Conservation (phyloP, 1,284 basidiomycete species). For the Leccinum pachyderme region DNA sequence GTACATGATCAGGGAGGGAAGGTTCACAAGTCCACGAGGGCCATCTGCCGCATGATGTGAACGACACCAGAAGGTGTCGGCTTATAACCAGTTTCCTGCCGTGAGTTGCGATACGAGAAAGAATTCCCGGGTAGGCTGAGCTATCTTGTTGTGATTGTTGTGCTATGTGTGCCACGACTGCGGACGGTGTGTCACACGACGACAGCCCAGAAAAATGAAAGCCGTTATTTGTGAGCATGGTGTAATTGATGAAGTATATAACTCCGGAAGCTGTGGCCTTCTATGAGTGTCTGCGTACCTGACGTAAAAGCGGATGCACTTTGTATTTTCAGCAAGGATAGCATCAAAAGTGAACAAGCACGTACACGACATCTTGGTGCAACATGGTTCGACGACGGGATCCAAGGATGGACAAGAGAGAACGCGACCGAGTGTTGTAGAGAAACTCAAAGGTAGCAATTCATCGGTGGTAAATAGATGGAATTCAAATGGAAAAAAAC, state of each 20-base stretch:
- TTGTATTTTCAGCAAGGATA: slow-evolving; percentile 25
- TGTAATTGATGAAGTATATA: background rate
- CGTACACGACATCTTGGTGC: slow-evolving; percentile 6
- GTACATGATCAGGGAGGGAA: slow-evolving; percentile 22
- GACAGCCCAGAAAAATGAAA: slow-evolving; percentile 29
- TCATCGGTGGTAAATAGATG: background rate
- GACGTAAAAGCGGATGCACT: slow-evolving; percentile 15
- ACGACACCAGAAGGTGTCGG: slow-evolving; percentile 44
- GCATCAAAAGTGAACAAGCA: slow-evolving; percentile 5
- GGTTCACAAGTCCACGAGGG: slow-evolving; percentile 4
- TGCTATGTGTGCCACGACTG: slow-evolving; percentile 31
- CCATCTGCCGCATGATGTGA: slow-evolving; percentile 35
- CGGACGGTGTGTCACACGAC: background rate
- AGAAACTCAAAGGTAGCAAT: background rate
- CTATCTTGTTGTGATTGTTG: slow-evolving; percentile 16
- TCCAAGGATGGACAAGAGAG: slow-evolving; percentile 7
- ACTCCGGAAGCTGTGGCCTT: background rate
- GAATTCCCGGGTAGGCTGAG: slow-evolving; percentile 18
- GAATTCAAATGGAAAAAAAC: background rate
- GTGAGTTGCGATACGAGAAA: slow-evolving; percentile 29
- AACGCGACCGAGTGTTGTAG: background rate
- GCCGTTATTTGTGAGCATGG: slow-evolving; percentile 28
- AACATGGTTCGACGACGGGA: slow-evolving; percentile 27
- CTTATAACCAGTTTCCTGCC: slow-evolving; percentile 29
- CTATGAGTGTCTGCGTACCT: background rate